Evolutionary conservation across 306 rosid species (phyloP), one percentile per base, ranked within the genome.

Genomic region (Malus sylvestris): DNA sequence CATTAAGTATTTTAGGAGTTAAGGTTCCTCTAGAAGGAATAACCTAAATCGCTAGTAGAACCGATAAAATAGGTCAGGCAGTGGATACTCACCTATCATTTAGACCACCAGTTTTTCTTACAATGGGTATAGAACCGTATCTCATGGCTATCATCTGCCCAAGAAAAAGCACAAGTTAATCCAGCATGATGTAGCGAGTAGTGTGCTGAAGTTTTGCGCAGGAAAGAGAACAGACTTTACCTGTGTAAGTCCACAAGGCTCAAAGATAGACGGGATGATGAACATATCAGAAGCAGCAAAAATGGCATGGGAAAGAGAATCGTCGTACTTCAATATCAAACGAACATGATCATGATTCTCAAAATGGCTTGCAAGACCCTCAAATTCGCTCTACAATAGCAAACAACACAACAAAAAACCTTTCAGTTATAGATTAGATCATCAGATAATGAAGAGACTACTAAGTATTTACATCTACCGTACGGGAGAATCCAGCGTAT

Each of bases 171-270:
- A 29, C 23, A 65, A 38, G 29, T 71, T 44, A 4, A 72, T 30
- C 44, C 62, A 42, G 61, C 25, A 25, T 20, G 38, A 60, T 23
- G 4, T 10, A 42, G 25, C 60, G 57, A 51, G 23, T 29, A 35
- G n/a, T 57, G 52, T 44, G 35, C 73, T 67, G 53, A 78, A 70
- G 57, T 61, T 76, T 70, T 71, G 75, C 64, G 52, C 25, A 76
- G 49, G 53, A 32, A 25, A 35, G 76, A 57, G 30, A 51, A 67
- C 76, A 68, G 73, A 70, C 66, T 52, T 74, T 86, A 95, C 99
- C 97, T 95, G 99, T 68, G 99, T 95, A 74, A 95, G 89, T 74
- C 99, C 99, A 78, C 99, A 95, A 38, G 99, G 99, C 86, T 95
- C 99, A 75, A 95, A 95, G 87, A 95, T 89, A 1, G 99, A 95